phyloP scores from a whole-genome alignment of 768 basidiomycete species.

The Pleurotus tuber-regium region DNA sequence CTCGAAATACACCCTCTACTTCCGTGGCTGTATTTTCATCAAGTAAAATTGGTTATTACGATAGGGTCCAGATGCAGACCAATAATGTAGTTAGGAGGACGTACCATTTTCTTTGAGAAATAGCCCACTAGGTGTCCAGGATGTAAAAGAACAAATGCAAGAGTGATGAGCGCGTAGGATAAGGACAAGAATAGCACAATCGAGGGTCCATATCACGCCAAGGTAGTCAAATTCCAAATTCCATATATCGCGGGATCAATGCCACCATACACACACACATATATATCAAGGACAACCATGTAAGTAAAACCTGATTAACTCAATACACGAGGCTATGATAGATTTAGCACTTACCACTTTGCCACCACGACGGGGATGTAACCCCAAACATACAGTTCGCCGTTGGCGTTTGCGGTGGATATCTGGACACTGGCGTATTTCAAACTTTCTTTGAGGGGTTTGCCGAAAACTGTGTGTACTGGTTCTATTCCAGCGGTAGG shows the following conservation, averaged over 20 bases:
- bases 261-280: too few species aligned
- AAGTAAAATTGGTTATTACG: too few species aligned
- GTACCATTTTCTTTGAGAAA: conserved; percentile 93
- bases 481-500: conserved; percentile 33
- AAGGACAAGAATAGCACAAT: not conserved
- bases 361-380: conserved; percentile 97
- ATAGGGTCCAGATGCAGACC: not conserved
- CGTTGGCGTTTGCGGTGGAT: conserved; percentile 80
- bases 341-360: conserved; percentile 70
- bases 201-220: conserved; percentile 1
- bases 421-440: conserved; percentile 91
- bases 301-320: not conserved
- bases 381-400: conserved; percentile 88
- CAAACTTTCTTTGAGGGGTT: conserved; percentile 79
- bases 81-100: conserved; percentile 14
- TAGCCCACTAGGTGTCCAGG: conserved; percentile 65
- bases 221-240: too few species aligned
- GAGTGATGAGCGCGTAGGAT: conserved; percentile 10
- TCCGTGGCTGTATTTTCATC: conserved; percentile 63
- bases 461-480: conserved; percentile 71
- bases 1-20: conserved; percentile 90
- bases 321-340: conserved; percentile 10
- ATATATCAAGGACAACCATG: too few species aligned
- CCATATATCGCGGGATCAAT: not conserved
- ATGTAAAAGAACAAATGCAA: conserved; percentile 3